Conservation (phyloP, 768 basidiomycete species). For the Russula sp. region DNA sequence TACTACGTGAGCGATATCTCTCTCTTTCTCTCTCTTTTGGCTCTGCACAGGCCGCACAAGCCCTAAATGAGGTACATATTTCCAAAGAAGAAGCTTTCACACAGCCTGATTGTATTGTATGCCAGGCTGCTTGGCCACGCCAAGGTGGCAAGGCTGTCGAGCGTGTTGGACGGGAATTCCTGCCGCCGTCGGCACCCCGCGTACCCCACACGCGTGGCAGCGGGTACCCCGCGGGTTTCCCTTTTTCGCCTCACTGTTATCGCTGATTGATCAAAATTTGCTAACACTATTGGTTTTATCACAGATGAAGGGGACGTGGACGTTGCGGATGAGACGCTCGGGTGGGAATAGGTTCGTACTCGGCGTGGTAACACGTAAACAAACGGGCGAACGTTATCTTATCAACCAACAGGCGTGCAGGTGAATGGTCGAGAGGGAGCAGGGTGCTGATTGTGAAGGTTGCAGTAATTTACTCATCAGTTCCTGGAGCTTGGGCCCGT, state of each 20-base stretch:
- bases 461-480: neutral
- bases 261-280: constrained; percentile 9
- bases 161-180: constrained; percentile 3
- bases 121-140: constrained; percentile 13
- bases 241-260: constrained; percentile 3
- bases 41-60: constrained; percentile 5
- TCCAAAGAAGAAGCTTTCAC: neutral
- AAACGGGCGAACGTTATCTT: constrained; percentile 20
- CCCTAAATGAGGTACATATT: constrained; percentile 1
- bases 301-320: constrained; percentile 20
- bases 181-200: constrained; percentile 14
- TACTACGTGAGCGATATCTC: constrained; percentile 32
- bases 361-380: constrained; percentile 18
- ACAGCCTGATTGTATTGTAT: neutral
- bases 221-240: constrained; percentile 14
- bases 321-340: constrained; percentile 20
- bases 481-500: neutral
- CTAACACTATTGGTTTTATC: constrained; percentile 9
- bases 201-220: constrained; percentile 16
- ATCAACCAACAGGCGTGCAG: constrained; percentile 19
- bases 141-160: constrained; percentile 19
- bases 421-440: constrained; percentile 5
- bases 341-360: constrained; percentile 18
- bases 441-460: constrained; percentile 16
- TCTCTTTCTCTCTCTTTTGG: neutral